These are phyloP conservation scores for Claviceps paspali DNA, from an alignment of 2,329 filamentous ascomycete species.

Conservation along the genomic window DNA sequence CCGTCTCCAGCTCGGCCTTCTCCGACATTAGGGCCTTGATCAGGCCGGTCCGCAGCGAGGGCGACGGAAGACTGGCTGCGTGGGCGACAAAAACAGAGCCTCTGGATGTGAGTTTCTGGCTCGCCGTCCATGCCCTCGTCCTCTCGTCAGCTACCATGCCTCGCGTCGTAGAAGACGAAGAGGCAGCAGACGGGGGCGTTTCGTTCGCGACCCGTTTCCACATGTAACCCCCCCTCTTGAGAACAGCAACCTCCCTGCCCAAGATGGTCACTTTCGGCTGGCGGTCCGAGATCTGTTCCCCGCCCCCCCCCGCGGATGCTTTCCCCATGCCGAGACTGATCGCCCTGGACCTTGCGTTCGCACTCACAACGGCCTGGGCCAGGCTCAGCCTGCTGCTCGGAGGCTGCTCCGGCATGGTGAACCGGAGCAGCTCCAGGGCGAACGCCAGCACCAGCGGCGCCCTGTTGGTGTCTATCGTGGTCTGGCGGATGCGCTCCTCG, in stretches of 20 bases:
- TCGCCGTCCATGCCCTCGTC: constrained; percentile 31
- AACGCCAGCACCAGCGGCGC: constrained; percentile 75
- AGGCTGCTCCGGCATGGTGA: constrained; percentile 77
- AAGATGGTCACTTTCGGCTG: constrained; percentile 60
- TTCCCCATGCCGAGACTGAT: constrained; percentile 58
- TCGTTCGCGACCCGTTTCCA: constrained; percentile 12
- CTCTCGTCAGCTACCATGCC: constrained; percentile 5
- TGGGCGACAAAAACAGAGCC: constrained; percentile 43
- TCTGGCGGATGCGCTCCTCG: constrained; percentile 42
- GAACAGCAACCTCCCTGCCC: constrained; percentile 56
- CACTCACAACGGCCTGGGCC: constrained; percentile 69
- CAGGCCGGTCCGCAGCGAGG: constrained; percentile 26
- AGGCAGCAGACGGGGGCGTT: not conserved
- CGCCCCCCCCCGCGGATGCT: constrained; percentile 44
- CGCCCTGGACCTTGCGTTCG: constrained; percentile 65
- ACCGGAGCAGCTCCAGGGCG: constrained; percentile 54
- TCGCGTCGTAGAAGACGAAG: not conserved
- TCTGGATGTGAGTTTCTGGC: constrained; percentile 34
- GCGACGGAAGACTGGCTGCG: constrained; percentile 21
- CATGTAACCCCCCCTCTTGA: constrained; percentile 63
- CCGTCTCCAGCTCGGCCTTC: constrained; percentile 34
- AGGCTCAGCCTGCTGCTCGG: constrained; percentile 70
- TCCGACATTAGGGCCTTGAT: constrained; percentile 32
- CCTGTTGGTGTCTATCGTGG: constrained; percentile 56
- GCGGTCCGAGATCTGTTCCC: constrained; percentile 58